A percentile compares a stretch with the other conserved stretches of the same genome.
Conservation (phyloP, 345 rosid genomes). For the Euphorbia tirucalli region DNA sequence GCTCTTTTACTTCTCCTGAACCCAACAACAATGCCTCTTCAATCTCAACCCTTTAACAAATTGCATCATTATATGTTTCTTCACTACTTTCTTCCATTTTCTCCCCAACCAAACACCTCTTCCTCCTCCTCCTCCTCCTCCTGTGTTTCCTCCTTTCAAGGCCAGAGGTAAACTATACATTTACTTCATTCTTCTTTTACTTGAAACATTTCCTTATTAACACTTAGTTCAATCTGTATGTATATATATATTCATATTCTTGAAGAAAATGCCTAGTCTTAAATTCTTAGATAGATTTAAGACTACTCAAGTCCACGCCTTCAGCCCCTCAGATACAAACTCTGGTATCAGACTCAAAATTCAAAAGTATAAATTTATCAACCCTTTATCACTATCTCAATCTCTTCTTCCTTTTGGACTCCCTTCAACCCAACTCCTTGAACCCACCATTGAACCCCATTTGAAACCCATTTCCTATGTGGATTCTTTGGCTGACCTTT, state of each 20-base stretch:
- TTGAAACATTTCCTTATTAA: no score
- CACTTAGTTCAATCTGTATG: no score
- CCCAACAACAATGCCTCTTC: no score
- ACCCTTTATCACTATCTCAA: constrained; percentile 40
- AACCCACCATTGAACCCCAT: constrained; percentile 67
- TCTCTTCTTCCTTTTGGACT: constrained; percentile 58
- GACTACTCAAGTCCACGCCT: constrained; percentile 71
- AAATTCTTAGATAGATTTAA: constrained; percentile 58
- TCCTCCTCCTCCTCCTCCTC: no score
- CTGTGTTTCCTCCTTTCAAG: no score
- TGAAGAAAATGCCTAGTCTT: constrained; percentile 46
- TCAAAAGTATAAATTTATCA: constrained; percentile 43
- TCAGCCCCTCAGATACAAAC: constrained; percentile 40
- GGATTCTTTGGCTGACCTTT: constrained; percentile 60
- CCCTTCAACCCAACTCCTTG: constrained; percentile 61
- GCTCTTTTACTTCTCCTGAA: neutral
- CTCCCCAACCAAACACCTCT: neutral
- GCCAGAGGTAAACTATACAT: no score
- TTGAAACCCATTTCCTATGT: constrained; percentile 64
- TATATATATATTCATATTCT: no score
- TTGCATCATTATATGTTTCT: no score
- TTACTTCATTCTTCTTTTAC: no score
- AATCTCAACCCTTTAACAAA: no score
- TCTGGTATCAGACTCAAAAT: constrained; percentile 17
- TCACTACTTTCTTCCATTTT: neutral